Conservation (phyloP, 352 stramenopile genomes). For the Blastocystis sp. region DNA sequence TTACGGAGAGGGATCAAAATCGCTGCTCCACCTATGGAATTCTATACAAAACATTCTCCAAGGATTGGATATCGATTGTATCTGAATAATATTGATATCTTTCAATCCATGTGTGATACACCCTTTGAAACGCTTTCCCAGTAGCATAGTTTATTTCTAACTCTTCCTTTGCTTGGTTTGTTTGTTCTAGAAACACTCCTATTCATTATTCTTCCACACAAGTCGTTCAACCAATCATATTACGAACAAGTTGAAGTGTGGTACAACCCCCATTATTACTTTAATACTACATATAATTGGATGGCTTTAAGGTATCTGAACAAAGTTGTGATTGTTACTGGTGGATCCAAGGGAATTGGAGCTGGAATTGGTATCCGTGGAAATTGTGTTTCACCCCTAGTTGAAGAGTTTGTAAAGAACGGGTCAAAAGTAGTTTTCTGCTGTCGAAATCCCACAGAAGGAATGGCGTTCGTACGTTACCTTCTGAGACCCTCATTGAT, state of each 20-base stretch:
- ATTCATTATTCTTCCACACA: not conserved
- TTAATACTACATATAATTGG: not conserved
- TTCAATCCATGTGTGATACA: conserved; percentile 40
- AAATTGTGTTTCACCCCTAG: not conserved
- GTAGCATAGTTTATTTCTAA: not conserved
- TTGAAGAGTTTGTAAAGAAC: conserved; percentile 66
- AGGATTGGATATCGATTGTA: conserved; percentile 15
- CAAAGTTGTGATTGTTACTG: conserved; percentile 66
- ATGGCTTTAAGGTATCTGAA: conserved; percentile 55
- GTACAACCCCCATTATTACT: not conserved
- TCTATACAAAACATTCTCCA: not conserved
- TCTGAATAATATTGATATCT: not conserved
- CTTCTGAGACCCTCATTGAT: not conserved
- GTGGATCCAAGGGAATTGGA: conserved; percentile 66
- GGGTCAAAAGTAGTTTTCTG: conserved; percentile 65
- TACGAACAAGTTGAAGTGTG: no score
- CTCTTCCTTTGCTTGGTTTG: not conserved
- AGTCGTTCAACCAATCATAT: not conserved
- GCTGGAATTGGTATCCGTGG: conserved; percentile 33
- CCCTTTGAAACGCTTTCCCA: conserved; percentile 7
- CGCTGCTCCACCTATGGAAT: conserved; percentile 19
- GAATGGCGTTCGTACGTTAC: conserved; percentile 30
- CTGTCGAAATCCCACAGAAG: conserved; percentile 56
- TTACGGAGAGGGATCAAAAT: not conserved
- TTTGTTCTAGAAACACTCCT: not conserved